phyloP scores from a whole-genome alignment of 2,329 filamentous ascomycete genomes.

The Fusarium fracticaudum region DNA sequence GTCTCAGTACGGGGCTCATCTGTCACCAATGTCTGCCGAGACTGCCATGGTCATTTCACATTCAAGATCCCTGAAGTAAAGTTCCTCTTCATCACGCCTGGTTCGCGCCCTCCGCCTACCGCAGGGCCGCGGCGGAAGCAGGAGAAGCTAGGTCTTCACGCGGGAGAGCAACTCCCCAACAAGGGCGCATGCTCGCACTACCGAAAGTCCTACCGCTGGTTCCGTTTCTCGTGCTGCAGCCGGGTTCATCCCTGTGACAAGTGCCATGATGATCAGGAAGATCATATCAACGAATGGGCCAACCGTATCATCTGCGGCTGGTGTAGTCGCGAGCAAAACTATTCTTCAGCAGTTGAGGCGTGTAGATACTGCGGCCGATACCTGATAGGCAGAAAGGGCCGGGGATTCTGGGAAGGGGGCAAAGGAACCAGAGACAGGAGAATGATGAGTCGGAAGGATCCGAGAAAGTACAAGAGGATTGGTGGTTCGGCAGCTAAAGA shows the following conservation, averaged over 20 bases:
- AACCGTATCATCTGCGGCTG: conserved; percentile 85
- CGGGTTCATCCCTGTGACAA: conserved; percentile 70
- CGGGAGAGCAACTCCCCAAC: conserved; percentile 64
- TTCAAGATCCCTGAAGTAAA: conserved; percentile 82
- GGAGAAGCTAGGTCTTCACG: conserved; percentile 66
- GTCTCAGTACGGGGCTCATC: conserved; percentile 78
- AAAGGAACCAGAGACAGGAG: conserved; percentile 79
- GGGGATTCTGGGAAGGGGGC: conserved; percentile 88
- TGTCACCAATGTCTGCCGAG: conserved; percentile 77
- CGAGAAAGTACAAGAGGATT: conserved; percentile 74
- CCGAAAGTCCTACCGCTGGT: conserved; percentile 69
- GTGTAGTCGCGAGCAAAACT: conserved; percentile 84
- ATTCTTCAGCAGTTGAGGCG: conserved; percentile 71
- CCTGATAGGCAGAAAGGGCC: conserved; percentile 71
- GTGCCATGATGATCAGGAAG: conserved; percentile 78
- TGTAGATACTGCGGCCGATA: conserved; percentile 78
- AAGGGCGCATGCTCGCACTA: conserved; percentile 68
- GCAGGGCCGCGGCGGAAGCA: conserved; percentile 56
- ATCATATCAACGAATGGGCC: conserved; percentile 83
- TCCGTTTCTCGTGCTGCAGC: conserved; percentile 70
- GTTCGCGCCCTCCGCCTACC: conserved; percentile 53
- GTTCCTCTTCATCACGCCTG: conserved; percentile 75
- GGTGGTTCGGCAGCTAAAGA: conserved; percentile 48
- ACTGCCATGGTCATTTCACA: conserved; percentile 82
- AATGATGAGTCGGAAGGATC: conserved; percentile 80